Conservation (phyloP, 2,329 filamentous ascomycete genomes). For the Hymenoscyphus repandus region DNA sequence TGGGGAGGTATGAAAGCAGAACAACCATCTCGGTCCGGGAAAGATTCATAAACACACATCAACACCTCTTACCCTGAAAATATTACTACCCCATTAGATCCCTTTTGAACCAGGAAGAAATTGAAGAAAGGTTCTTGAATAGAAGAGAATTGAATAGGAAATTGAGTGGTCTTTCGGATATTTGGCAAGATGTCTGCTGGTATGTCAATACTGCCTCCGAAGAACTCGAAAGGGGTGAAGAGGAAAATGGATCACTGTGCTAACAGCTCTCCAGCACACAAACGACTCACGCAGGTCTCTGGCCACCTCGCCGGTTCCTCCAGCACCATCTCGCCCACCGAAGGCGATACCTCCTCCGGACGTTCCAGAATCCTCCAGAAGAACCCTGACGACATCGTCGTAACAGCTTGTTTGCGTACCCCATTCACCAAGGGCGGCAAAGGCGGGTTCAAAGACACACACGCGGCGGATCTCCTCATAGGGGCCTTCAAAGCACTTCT, state of each 20-base stretch:
- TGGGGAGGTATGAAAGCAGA: neutral
- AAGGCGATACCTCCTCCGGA: conserved; percentile 16
- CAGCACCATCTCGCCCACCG: conserved; percentile 20
- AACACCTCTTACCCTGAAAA: no score
- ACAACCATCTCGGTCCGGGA: conserved; percentile 5
- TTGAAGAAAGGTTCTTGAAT: no score
- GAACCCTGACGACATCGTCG: conserved; percentile 72
- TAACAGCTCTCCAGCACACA: conserved; percentile 27
- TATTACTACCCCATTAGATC: no score
- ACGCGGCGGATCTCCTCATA: conserved; percentile 76
- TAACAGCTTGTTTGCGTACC: conserved; percentile 87
- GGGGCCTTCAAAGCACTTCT: conserved; percentile 79
- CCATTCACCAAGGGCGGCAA: conserved; percentile 90
- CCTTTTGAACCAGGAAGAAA: no score
- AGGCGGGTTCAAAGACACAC: conserved; percentile 93
- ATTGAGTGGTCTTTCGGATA: no score
- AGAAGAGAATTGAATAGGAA: no score
- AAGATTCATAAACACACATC: no score
- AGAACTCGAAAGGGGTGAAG: neutral
- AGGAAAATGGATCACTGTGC: conserved; percentile 5
- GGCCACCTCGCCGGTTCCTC: conserved; percentile 50
- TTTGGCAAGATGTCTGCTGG: conserved; percentile 24
- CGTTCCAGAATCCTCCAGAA: conserved; percentile 50
- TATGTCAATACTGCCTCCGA: conserved; percentile 9
- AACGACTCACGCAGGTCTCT: conserved; percentile 47